Base-by-base conservation (phyloP, 2,329 filamentous ascomycete genomes). In the Plenodomus tracheiphilus region DNA sequence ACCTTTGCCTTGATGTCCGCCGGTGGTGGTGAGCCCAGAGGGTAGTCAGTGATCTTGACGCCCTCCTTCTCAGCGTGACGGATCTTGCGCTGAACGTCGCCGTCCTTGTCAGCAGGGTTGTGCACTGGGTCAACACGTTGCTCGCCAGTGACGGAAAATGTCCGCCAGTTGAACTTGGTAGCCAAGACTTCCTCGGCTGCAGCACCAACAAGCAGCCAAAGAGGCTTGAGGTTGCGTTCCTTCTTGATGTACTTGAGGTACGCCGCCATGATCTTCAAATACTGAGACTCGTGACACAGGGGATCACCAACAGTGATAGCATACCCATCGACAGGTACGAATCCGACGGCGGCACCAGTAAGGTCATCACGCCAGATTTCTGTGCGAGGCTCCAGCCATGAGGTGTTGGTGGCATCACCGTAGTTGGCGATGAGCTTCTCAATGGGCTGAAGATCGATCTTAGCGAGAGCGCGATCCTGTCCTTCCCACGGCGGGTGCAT, bases 341-440 rank as follows among this genome's bases (percentile, higher is more conserved):
- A 97, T 10, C 91, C 89, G 28, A 96, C 81, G 4, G 91, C 91
- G 0, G 91, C 92, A 41, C 92, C 92, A 2, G 88, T 93, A 28
- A 77, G 71, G 18, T 82, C 75, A 66, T 96, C 90, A 22, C 92
- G 86, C 90, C 91, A 97, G 49, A 96, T 85, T 65, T 89, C 81
- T 70, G 92, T 96, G 6, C 91, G 85, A 6, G 91, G 88, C 69
- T 97, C 92, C 7, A 94, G 82, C 91, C 91, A 97, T 0, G 91
- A 94, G 0, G 92, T 97, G 66, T 96, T 95, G 41, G 91, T 91
- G 2, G 92, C 91, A 72, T 97, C 92, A 54, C 92, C 92, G 61
- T 97, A 97, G 72, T 97, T 97, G 66, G 91, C 91, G 70, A 97
- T 91, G 36, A 97, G 85, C 68, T 96, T 88, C 69, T 92, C 89